Conservation (phyloP, 2,329 filamentous ascomycete species). For the Monosporascus sp. region DNA sequence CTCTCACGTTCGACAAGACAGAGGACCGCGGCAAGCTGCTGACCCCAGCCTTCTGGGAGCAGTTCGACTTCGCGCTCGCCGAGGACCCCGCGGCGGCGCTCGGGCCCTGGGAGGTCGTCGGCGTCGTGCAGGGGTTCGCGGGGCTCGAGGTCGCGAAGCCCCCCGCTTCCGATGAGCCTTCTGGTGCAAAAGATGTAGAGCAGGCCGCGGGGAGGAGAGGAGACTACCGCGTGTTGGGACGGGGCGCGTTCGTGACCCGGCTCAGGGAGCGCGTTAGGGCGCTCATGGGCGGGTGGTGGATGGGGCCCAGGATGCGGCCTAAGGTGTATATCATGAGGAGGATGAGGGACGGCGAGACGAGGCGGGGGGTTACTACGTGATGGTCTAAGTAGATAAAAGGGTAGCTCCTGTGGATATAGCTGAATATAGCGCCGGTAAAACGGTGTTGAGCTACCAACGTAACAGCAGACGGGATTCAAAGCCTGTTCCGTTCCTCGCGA, state of each 20-base stretch:
- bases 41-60: slow-evolving; percentile 53
- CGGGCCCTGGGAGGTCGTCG: slow-evolving; percentile 51
- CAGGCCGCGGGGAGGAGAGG: slow-evolving; percentile 11
- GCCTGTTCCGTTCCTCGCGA: too few relatives aligned
- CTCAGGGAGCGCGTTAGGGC: slow-evolving; percentile 37
- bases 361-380: slow-evolving; percentile 22
- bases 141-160: slow-evolving; percentile 55
- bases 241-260: slow-evolving; percentile 34
- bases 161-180: not conserved
- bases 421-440: not conserved
- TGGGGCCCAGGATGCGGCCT: slow-evolving; percentile 57
- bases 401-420: not conserved
- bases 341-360: slow-evolving; percentile 21
- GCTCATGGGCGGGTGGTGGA: slow-evolving; percentile 57
- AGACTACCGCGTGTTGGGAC: slow-evolving; percentile 34
- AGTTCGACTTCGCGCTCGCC: slow-evolving; percentile 57
- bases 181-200: slow-evolving; percentile 13
- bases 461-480: too few relatives aligned
- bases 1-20: slow-evolving; percentile 55
- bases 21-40: slow-evolving; percentile 44
- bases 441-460: too few relatives aligned
- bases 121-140: slow-evolving; percentile 51
- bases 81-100: slow-evolving; percentile 45
- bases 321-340: slow-evolving; percentile 45
- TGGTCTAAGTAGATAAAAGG: not conserved